Conservation (phyloP, 495 filamentous ascomycete species). For the Lineolata rhizophorae region DNA sequence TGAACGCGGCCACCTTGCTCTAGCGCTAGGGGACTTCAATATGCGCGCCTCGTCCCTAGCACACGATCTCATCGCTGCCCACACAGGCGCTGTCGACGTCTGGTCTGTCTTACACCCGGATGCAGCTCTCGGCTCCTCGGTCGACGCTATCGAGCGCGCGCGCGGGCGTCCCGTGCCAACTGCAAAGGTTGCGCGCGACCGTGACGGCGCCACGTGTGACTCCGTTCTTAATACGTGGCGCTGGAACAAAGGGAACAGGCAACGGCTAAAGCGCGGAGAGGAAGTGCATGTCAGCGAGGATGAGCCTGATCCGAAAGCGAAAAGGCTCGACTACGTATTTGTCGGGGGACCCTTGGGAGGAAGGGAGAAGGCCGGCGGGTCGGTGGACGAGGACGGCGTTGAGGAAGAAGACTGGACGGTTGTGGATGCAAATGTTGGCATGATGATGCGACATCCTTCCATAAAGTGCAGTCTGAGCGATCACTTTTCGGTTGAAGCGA, state of each 20-base stretch:
- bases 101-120: slow-evolving; percentile 69
- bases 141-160: slow-evolving; percentile 33
- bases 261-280: slow-evolving; percentile 34
- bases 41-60: slow-evolving; percentile 75
- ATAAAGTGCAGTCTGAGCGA: slow-evolving; percentile 73
- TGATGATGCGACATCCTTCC: slow-evolving; percentile 64
- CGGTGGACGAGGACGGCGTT: background rate
- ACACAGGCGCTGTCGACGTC: slow-evolving; percentile 56
- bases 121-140: slow-evolving; percentile 48
- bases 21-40: slow-evolving; percentile 65
- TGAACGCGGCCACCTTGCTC: slow-evolving; percentile 63
- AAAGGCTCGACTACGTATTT: slow-evolving; percentile 93
- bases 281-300: slow-evolving; percentile 32
- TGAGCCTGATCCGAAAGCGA: slow-evolving; percentile 45
- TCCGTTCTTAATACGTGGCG: slow-evolving; percentile 79
- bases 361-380: slow-evolving; percentile 6
- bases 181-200: slow-evolving; percentile 49
- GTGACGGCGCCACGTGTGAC: slow-evolving; percentile 79
- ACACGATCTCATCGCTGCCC: slow-evolving; percentile 60
- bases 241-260: slow-evolving; percentile 46
- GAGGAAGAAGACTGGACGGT: slow-evolving; percentile 34
- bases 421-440: slow-evolving; percentile 43
- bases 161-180: slow-evolving; percentile 32
- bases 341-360: no score
- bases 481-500: slow-evolving; percentile 71